These are phyloP conservation scores for Colletotrichum plurivorum DNA, from an alignment of 2,329 filamentous ascomycete genomes.

Conservation along the genomic window DNA sequence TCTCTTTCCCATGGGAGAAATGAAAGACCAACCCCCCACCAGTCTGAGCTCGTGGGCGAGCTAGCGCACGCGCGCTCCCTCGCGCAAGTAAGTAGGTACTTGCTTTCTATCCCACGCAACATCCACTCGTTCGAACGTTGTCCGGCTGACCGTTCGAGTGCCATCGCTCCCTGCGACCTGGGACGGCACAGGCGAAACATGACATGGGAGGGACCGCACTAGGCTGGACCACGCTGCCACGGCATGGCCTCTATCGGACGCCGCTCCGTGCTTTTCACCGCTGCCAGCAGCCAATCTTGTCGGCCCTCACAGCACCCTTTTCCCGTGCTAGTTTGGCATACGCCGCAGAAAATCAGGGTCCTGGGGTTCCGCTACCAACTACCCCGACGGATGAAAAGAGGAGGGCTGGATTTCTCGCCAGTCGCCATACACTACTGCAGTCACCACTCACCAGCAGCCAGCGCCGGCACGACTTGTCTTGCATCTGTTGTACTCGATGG, in stretches of 20 bases:
- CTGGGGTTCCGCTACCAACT: conserved; percentile 12
- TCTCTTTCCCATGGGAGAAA: conserved; percentile 1
- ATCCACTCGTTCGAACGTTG: background rate
- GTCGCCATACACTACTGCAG: background rate
- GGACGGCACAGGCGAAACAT: conserved; percentile 7
- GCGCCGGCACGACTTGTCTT: background rate
- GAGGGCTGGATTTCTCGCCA: background rate
- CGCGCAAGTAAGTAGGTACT: too few relatives aligned
- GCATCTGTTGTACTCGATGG: background rate
- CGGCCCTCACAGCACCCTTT: background rate
- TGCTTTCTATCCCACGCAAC: background rate
- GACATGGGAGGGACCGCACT: background rate
- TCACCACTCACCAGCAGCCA: background rate
- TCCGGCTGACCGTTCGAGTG: conserved; percentile 17
- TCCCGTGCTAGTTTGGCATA: conserved; percentile 6
- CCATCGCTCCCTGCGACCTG: conserved; percentile 19
- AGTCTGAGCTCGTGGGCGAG: background rate
- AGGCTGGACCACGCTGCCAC: background rate
- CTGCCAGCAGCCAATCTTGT: background rate
- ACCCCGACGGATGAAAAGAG: background rate
- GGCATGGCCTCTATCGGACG: conserved; percentile 12
- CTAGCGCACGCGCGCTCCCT: too few relatives aligned
- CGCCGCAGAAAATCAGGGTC: conserved; percentile 26
- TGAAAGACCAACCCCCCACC: background rate
- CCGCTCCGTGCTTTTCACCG: conserved; percentile 16